Percentiles rank a stretch among this genome's conserved stretches.
phyloP scores from a whole-genome alignment of 129 eudicot species.

The Flaveria ramosissima region DNA sequence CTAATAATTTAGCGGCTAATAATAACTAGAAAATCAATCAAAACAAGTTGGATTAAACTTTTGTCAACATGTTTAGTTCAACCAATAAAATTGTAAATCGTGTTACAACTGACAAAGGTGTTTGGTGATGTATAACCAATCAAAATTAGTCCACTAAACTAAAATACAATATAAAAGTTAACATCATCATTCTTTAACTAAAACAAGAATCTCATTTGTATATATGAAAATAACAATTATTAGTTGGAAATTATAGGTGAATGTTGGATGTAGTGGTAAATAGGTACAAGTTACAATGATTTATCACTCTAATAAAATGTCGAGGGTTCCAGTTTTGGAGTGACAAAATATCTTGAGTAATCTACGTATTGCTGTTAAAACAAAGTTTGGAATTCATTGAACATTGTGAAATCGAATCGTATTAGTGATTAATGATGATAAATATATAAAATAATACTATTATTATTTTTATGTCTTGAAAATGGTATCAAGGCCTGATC shows the following conservation, averaged over 20 bases:
- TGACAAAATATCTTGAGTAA: no score
- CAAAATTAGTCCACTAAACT: slow-evolving; percentile 9
- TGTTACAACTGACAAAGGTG: slow-evolving; percentile 8
- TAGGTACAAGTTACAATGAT: no score
- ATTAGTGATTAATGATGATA: no score
- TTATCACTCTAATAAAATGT: no score
- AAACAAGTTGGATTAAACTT: slow-evolving; percentile 21
- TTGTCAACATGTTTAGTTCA: slow-evolving; percentile 9
- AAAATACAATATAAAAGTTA: background rate
- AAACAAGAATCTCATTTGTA: slow-evolving; percentile 17
- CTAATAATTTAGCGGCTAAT: background rate
- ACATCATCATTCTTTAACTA: background rate
- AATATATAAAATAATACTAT: no score
- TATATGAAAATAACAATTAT: background rate
- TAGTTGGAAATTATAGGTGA: background rate
- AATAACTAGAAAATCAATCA: background rate
- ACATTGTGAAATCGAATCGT: no score
- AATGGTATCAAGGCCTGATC: no score
- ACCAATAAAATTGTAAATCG: slow-evolving; percentile 28
- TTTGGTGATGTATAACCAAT: slow-evolving; percentile 19
- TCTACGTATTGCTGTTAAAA: no score
- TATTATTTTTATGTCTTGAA: no score
- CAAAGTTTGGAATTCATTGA: no score
- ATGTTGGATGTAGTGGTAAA: no score
- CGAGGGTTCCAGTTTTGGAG: no score